These are phyloP conservation scores for Thelonectria blattea DNA, from an alignment of 2,329 filamentous ascomycete genomes.

Conservation along the genomic window DNA sequence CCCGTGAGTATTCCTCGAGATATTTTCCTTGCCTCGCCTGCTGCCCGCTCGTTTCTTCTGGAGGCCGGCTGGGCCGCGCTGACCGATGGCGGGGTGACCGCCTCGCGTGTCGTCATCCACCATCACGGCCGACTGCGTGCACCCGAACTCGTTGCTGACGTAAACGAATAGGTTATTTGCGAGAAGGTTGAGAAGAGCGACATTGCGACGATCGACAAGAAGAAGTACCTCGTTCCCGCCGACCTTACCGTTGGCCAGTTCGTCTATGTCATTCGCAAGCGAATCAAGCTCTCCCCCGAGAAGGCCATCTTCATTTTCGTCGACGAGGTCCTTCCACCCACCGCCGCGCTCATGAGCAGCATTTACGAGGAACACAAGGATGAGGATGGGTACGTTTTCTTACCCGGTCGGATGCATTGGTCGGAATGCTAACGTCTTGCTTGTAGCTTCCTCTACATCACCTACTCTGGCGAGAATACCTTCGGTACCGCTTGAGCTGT, in stretches of 20 bases:
- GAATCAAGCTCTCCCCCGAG: slow-evolving; percentile 98
- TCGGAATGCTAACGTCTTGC: slow-evolving; percentile 29
- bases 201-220: slow-evolving; percentile 99
- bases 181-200: slow-evolving; percentile 99
- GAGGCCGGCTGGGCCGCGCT: not conserved
- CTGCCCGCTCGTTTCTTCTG: not conserved
- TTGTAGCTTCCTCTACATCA: slow-evolving; percentile 93
- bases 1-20: slow-evolving; percentile 69
- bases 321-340: slow-evolving; percentile 95
- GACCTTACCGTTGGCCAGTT: slow-evolving; percentile 99
- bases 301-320: slow-evolving; percentile 99
- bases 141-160: slow-evolving; percentile 9
- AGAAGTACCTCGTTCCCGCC: slow-evolving; percentile 98
- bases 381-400: slow-evolving; percentile 65
- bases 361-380: slow-evolving; percentile 99
- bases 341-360: slow-evolving; percentile 97
- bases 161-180: slow-evolving; percentile 83
- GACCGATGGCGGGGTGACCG: slow-evolving; percentile 28
- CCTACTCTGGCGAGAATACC: slow-evolving; percentile 99
- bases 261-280: slow-evolving; percentile 99
- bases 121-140: not conserved
- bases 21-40: not conserved
- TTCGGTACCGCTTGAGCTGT: slow-evolving; percentile 65
- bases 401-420: not conserved
- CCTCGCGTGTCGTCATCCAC: slow-evolving; percentile 10